These are phyloP conservation scores for Brassica balearica DNA, from an alignment of 441 rosid species.

Conservation along the genomic window DNA sequence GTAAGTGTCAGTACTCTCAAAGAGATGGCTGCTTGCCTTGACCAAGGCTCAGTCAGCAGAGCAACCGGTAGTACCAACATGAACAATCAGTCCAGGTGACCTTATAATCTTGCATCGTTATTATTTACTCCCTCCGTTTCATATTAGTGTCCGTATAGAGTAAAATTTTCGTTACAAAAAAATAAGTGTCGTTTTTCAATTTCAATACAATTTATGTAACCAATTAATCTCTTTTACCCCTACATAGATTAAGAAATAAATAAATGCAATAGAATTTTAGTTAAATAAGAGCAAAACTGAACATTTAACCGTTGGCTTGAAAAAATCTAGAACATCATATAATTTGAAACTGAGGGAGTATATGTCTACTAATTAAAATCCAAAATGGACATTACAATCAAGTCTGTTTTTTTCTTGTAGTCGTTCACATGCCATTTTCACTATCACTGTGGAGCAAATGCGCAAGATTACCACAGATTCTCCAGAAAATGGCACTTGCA, in stretches of 20 bases:
- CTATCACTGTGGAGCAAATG: conserved; percentile 97
- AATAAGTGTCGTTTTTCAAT: not conserved
- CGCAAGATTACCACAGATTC: conserved; percentile 68
- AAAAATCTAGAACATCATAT: too few relatives aligned
- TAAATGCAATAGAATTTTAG: too few relatives aligned
- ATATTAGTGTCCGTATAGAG: not conserved
- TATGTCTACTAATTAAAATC: not conserved
- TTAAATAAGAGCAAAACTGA: not conserved
- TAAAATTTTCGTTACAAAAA: not conserved
- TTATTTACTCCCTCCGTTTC: not conserved
- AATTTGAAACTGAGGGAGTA: not conserved
- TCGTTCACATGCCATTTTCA: conserved; percentile 99
- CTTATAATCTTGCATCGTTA: not conserved
- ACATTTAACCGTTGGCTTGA: not conserved
- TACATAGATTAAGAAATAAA: not conserved
- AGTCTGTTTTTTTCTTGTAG: conserved; percentile 48
- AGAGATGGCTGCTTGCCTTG: conserved; percentile 96
- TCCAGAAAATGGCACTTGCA: conserved; percentile 60
- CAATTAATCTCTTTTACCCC: not conserved
- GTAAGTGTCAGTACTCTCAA: conserved; percentile 72
- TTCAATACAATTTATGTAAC: not conserved
- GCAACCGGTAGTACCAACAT: conserved; percentile 97
- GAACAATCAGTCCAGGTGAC: conserved; percentile 96
- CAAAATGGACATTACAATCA: not conserved
- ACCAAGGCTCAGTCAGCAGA: conserved; percentile 87